Base-by-base conservation (phyloP, 2,329 filamentous ascomycete genomes). In the Anisogramma anomala region DNA sequence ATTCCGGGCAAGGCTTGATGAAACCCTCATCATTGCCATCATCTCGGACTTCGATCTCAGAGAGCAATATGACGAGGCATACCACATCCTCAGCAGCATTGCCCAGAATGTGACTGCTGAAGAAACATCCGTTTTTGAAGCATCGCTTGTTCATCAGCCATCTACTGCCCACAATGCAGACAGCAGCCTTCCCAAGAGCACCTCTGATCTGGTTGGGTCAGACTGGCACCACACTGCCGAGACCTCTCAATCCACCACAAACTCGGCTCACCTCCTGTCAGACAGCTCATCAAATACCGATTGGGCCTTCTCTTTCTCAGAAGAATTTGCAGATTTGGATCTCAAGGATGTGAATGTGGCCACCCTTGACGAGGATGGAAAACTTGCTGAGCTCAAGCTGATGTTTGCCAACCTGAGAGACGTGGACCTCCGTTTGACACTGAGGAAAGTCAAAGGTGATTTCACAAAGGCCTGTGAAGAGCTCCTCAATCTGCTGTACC, bases 51-150 rank as follows among this genome's bases (percentile, higher is more conserved):
- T 77, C 58, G 73, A 87, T 51, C 63, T 88, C 14, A 52, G 69
- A 0, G 57, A 62, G 1, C 65, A 78, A 31, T 64, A 78, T 23
- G 54, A 69, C 3, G 62, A 66, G 8, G 76, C 79, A 3, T 71
- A 72, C 22, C 55, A 63, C n/a, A 68, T 72, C 0, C 67, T 95
- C 1, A 68, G 82, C n/a, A 58, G 62, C 1, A 62, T 95, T 11
- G 82, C 81, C 38, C 64, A 74, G 22, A 65, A 72, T 43, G 85
- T 82, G 1, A 57, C 65, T 0, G 61, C 64, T 1, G 82, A 91
- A 55, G 84, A 91, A 53, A 72, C 77, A 13, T 78, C 75, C 8
- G 79, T 78, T 0, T 94, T 94, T 54, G 85, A 91, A 50, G 75
- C 84, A 0, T 85, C 82, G 23, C 85, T 82, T 3, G 74, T 80